Evolutionary conservation across 116 monocot genomes (phyloP).

Genomic region (Posidonia oceanica): DNA sequence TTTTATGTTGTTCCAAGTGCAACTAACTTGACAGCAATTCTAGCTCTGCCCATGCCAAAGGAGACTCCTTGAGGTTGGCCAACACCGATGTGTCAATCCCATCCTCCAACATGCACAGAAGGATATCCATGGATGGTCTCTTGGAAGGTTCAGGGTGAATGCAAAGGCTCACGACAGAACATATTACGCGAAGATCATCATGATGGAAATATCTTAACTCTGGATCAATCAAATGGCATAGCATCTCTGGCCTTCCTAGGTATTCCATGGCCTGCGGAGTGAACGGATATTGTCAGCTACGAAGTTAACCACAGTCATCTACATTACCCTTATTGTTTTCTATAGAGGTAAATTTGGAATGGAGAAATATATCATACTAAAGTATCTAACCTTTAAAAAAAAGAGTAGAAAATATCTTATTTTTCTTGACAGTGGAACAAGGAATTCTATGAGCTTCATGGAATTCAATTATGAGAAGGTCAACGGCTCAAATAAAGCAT

Average conservation of each 20-base stretch:
- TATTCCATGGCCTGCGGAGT: constrained; percentile 54
- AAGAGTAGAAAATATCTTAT: too few species aligned
- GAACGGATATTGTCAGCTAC: neutral
- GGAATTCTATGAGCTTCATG: too few species aligned
- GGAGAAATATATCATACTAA: too few species aligned
- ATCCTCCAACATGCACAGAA: constrained; percentile 65
- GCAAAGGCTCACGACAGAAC: constrained; percentile 59
- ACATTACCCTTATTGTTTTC: too few species aligned
- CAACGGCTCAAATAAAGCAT: too few species aligned
- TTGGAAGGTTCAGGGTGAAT: constrained; percentile 53
- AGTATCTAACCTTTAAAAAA: too few species aligned
- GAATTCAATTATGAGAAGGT: too few species aligned
- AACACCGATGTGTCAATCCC: constrained; percentile 60
- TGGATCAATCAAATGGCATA: constrained; percentile 53
- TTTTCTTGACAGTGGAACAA: too few species aligned
- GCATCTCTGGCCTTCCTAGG: constrained; percentile 42
- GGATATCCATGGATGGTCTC: constrained; percentile 73
- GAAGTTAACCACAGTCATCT: too few species aligned
- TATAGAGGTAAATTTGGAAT: too few species aligned
- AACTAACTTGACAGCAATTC: constrained; percentile 12
- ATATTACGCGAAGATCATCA: constrained; percentile 51
- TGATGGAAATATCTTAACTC: constrained; percentile 50
- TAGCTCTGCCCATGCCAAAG: constrained; percentile 76
- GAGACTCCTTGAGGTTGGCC: constrained; percentile 46
- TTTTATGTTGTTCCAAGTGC: too few species aligned